Evolutionary conservation across 163 green algal species (phyloP), one percentile per base, ranked within the genome.

Genomic region (Prototheca cutis): DNA sequence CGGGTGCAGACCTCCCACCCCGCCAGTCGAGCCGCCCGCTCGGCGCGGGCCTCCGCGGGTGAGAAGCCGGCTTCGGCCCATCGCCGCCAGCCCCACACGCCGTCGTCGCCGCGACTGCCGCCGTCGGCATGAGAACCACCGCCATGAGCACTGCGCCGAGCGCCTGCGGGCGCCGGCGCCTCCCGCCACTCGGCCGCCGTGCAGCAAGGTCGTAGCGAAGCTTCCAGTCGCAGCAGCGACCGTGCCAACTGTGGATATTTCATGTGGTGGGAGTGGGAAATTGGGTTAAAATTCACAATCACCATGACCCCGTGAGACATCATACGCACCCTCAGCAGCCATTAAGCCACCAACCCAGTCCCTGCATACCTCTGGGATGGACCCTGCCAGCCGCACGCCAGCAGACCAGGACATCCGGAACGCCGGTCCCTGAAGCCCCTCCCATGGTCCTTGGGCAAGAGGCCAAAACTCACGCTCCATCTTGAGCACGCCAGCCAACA

Each of bases 391-490:
- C 47, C 67, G 67, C 45, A 68, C 57, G n/a, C 34, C 36, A 3
- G 48, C 28, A 18, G 54, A 40, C 77, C 77, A 84, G 34, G 48
- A 28, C 3, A 57, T 39, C 3, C 75, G 71, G 45, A 65, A 65
- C 19, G n/a, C 31, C 54, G 67, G 57, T 25, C 70, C 71, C 8
- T 60, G 62, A 4, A 24, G 40, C 45, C 33, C 36, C 15, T 53
- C 74, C 82, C 82, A 89, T 30, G 59, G 63, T 6, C 75, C 77
- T 13, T 81, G 72, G 36, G 78, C 47, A 61, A 87, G 69, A 2
- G 66, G 63, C 70, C 74, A 89, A 51, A 84, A 72, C 56, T 87
- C 76, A 10, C 67, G 66, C 70, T 89, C 82, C 8, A 76, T 60
- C 48, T 72, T 72, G 33, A 78, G 54, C 28, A 82, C 55, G 31